Evolutionary conservation across 2,329 filamentous ascomycete species (phyloP), one percentile per base, ranked within the genome.

Genomic region (Penicillium brasilianum): DNA sequence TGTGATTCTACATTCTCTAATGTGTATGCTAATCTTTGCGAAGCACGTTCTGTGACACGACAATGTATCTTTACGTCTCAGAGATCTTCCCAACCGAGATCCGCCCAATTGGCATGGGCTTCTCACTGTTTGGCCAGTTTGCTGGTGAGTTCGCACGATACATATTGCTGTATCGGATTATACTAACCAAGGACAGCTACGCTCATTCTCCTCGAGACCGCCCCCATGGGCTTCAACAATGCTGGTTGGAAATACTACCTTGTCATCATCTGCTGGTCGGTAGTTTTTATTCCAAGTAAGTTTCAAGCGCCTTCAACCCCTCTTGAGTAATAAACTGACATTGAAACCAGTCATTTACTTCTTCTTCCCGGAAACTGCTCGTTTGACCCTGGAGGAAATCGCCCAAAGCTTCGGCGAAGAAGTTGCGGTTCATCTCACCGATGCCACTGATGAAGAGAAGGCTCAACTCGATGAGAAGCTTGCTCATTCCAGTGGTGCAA

Each of bases 171-270:
- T 7, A 0, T 46, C 16, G 1, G 9, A 34, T 18, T 11, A 34
- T 10, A 50, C 63, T 64, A 37, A 68, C 36, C 55, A 1, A 4
- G 32, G 11, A 28, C 41, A 75, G 76, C 81, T 0, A 83, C 81
- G 0, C 73, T 84, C 1, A 80, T 84, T 22, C 74, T 83, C 0
- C 72, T 84, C 0, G 79, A 84, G 65, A 82, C 80, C 0, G 79
- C 76, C 0, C 78, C 80, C 0, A 77, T 77, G 55, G 79, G 78
- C 0, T 80, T 83, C 62, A 74, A 74, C 6, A 71, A 77, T 5
- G 75, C 81, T 0, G 80, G 80, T 6, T 84, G 82, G 82, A 83
- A 82, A 67, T 84, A 81, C 66, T 83, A 82, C 60, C 74, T 83
- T 0, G 76, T 83, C 28, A 77, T 83, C 34, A 81, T 83, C 30